phyloP scores from a whole-genome alignment of 768 basidiomycete species.

The Collybia nuda region DNA sequence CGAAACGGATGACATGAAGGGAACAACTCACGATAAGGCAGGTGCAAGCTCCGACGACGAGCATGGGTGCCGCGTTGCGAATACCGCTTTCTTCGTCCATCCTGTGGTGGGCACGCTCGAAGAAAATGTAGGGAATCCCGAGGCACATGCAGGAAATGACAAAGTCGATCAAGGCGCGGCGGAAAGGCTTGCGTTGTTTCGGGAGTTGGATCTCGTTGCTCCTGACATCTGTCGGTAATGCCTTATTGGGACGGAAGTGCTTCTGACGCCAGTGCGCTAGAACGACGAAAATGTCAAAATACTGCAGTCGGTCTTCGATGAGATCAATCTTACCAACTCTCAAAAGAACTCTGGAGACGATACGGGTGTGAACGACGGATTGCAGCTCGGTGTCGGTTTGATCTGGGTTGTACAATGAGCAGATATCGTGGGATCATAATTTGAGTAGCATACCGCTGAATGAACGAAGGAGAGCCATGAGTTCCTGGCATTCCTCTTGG shows the following conservation, averaged over 20 bases:
- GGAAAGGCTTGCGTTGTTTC: constrained; percentile 35
- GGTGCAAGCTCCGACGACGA: constrained; percentile 65
- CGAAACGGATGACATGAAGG: constrained; percentile 11
- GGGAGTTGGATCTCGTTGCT: constrained; percentile 22
- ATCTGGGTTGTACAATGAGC: constrained; percentile 12
- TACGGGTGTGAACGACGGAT: constrained; percentile 54
- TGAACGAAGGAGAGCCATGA: constrained; percentile 58
- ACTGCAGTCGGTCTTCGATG: background rate
- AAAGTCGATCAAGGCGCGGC: constrained; percentile 55
- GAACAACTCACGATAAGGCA: constrained; percentile 56
- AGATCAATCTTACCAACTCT: constrained; percentile 55
- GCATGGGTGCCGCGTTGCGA: constrained; percentile 51
- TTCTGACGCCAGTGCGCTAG: constrained; percentile 70
- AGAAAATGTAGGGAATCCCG: constrained; percentile 78
- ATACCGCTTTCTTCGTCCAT: constrained; percentile 63
- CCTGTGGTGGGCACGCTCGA: constrained; percentile 49
- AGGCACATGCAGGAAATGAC: constrained; percentile 65
- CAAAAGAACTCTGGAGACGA: constrained; percentile 67
- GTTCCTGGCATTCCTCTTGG: constrained; percentile 76
- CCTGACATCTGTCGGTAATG: constrained; percentile 55
- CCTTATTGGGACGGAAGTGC: constrained; percentile 67
- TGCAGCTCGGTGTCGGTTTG: constrained; percentile 42
- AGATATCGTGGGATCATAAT: background rate
- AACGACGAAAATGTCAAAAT: background rate
- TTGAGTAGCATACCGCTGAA: constrained; percentile 23